These are phyloP conservation scores for Rutstroemia sp. DNA, from an alignment of 2,329 filamentous ascomycete species.

Conservation along the genomic window DNA sequence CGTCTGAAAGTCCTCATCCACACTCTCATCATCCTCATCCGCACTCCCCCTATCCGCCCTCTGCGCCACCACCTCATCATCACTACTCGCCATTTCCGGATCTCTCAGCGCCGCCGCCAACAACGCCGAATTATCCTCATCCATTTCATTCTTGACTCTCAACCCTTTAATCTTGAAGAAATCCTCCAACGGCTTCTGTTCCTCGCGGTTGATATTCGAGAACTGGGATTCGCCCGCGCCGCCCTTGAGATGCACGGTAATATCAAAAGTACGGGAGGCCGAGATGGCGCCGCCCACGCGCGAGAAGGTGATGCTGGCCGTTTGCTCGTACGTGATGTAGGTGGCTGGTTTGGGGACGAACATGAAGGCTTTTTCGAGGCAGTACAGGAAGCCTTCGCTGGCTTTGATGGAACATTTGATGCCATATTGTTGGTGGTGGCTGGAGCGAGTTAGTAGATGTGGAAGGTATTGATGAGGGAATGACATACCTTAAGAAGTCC, in stretches of 20 bases:
- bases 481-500: slow-evolving; percentile 71
- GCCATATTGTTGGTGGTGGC: slow-evolving; percentile 85
- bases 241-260: slow-evolving; percentile 83
- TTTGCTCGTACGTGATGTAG: slow-evolving; percentile 93
- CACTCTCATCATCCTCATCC: slow-evolving; percentile 91
- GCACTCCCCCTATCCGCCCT: slow-evolving; percentile 79
- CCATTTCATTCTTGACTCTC: slow-evolving; percentile 97
- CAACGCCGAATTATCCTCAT: slow-evolving; percentile 68
- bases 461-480: slow-evolving; percentile 2
- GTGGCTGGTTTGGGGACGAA: slow-evolving; percentile 98
- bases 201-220: slow-evolving; percentile 98
- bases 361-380: slow-evolving; percentile 96
- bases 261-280: slow-evolving; percentile 92
- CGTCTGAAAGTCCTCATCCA: slow-evolving; percentile 91
- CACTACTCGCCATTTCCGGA: slow-evolving; percentile 57
- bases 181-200: slow-evolving; percentile 89
- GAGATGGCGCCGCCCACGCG: slow-evolving; percentile 91
- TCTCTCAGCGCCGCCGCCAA: slow-evolving; percentile 78
- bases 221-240: slow-evolving; percentile 89
- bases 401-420: slow-evolving; percentile 99
- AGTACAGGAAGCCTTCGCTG: slow-evolving; percentile 95
- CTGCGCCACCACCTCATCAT: slow-evolving; percentile 68
- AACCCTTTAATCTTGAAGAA: slow-evolving; percentile 97
- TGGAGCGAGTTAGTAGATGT: slow-evolving; percentile 29
- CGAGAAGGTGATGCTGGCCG: slow-evolving; percentile 87